Evolutionary conservation across 2,329 filamentous ascomycete genomes (phyloP), one percentile per base, ranked within the genome.

Genomic region (Reticulascus tulasneorum): DNA sequence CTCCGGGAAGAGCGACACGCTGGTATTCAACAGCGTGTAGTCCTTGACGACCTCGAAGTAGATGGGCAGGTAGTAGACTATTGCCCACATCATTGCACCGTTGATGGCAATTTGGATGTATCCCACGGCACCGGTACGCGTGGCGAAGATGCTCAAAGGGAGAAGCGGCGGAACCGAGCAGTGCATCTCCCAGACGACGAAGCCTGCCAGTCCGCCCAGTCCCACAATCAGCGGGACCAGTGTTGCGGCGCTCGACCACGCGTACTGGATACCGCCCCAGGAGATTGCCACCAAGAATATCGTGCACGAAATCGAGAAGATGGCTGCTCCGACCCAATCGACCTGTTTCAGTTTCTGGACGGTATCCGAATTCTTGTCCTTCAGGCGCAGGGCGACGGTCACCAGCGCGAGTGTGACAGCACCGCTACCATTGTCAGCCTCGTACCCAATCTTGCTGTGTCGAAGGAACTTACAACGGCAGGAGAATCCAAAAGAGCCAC

Each of bases 1-100:
- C 6, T 38, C 35, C 3, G 46, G 47, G 23, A 52, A 39, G 5
- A 48, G 33, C 19, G 44, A 28, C 6, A 51, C n/a, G n/a, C 46
- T 42, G 6, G 47, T 41, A 2, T 37, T 10, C 12, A 47, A 29
- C 5, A 39, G 36, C 1, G 22, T 41, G 33, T 39, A 50, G 7
- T 29, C 28, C 23, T 46, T 44, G 12, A 52, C 42, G 7, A 43
- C 36, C 21, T 44, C 34, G 31, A 50, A 52, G 33, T 48, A 52
- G 5, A 47, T 36, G 2, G 49, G 34, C 12, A 47, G 15, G 24
- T 42, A 46, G 18, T 44, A 47, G 1, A 44, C 20, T 19, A 40
- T 24, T 10, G 33, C 21, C 9, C 39, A 43, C 18, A 43, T 40
- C 1, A n/a, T 40, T 4, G 20, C 23, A 4, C 29, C 18, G 11